A percentile compares a stretch with the other conserved stretches of the same genome.
These are phyloP conservation scores for Lentinus tigrinus DNA, from an alignment of 768 basidiomycete species.

Conservation along the genomic window DNA sequence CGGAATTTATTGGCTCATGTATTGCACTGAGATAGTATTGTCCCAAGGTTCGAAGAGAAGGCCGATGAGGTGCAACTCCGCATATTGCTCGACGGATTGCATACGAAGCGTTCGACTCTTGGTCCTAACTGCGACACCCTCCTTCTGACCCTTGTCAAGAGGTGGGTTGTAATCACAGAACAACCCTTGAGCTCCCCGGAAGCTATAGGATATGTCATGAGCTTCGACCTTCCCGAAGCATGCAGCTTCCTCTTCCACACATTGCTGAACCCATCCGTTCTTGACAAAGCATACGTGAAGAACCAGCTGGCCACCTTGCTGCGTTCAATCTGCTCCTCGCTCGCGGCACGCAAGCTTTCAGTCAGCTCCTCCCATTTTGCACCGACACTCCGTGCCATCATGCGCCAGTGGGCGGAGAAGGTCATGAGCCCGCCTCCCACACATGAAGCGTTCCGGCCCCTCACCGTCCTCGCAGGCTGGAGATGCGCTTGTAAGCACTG, in stretches of 20 bases:
- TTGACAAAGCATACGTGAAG: neutral
- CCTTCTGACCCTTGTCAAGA: neutral
- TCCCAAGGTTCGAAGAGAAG: neutral
- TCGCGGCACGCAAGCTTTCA: neutral
- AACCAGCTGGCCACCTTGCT: neutral
- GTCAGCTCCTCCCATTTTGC: neutral
- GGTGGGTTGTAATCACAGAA: neutral
- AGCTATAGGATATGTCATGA: neutral
- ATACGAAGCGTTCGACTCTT: neutral
- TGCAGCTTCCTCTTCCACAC: neutral
- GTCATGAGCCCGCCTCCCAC: neutral
- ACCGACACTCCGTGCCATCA: neutral
- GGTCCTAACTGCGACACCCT: neutral
- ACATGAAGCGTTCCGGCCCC: neutral
- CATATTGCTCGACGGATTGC: neutral
- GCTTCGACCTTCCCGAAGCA: neutral
- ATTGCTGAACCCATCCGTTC: neutral
- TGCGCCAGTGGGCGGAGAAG: neutral
- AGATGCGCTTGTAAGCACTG: neutral
- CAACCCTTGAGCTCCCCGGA: neutral
- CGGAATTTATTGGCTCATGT: neutral
- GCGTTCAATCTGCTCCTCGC: neutral
- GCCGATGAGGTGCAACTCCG: neutral
- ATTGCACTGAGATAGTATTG: neutral
- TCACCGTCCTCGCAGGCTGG: neutral